phyloP scores from a whole-genome alignment of 2,329 filamentous ascomycete genomes.

The Colletotrichum sp. region DNA sequence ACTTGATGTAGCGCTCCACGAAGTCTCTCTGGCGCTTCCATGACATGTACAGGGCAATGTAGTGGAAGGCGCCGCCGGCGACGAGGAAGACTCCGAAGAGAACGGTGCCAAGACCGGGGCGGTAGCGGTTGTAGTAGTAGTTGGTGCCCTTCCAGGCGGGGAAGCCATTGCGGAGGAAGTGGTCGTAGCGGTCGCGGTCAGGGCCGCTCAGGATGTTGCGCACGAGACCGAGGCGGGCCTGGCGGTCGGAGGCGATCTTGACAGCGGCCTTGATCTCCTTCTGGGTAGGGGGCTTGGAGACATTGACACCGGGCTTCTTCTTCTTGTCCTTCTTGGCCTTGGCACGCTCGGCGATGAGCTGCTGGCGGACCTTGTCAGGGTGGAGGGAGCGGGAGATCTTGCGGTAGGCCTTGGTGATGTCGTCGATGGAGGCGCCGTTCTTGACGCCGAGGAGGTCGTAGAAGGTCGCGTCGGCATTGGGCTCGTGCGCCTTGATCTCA shows the following conservation, averaged over 20 bases:
- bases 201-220: constrained; percentile 84
- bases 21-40: constrained; percentile 93
- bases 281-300: constrained; percentile 73
- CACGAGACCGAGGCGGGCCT: constrained; percentile 84
- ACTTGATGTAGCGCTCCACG: constrained; percentile 87
- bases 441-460: constrained; percentile 90
- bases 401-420: constrained; percentile 93
- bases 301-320: constrained; percentile 65
- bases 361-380: constrained; percentile 93
- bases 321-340: constrained; percentile 53
- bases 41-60: constrained; percentile 81
- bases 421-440: constrained; percentile 76
- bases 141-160: constrained; percentile 96
- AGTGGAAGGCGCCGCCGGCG: constrained; percentile 85
- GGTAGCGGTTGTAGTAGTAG: constrained; percentile 96
- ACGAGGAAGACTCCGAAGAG: constrained; percentile 81
- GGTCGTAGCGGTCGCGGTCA: constrained; percentile 86
- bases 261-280: constrained; percentile 78
- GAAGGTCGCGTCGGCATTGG: constrained; percentile 80
- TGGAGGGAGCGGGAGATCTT: constrained; percentile 84
- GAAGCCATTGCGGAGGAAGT: constrained; percentile 93
- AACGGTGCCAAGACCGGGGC: constrained; percentile 87
- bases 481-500: constrained; percentile 76
- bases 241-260: constrained; percentile 82
- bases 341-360: constrained; percentile 74